A percentile compares a stretch with the other conserved stretches of the same genome.
These are phyloP conservation scores for Colletotrichum coccodes DNA, from an alignment of 2,329 filamentous ascomycete species.

Conservation along the genomic window DNA sequence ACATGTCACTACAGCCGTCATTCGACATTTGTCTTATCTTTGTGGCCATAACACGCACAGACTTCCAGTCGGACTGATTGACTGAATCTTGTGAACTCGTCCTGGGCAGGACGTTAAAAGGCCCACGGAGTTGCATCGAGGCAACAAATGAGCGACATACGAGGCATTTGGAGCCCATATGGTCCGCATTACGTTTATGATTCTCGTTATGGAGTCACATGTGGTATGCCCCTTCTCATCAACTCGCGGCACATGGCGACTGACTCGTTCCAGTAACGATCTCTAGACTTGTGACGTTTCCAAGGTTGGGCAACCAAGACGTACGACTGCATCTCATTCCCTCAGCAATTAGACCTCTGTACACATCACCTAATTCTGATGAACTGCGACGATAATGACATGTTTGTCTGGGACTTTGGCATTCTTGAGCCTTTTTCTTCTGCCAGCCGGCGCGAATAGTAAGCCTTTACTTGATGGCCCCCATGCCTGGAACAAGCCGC, in stretches of 20 bases:
- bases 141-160: constrained; percentile 18
- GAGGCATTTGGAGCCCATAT: not conserved
- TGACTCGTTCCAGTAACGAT: constrained; percentile 6
- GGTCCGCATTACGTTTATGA: constrained; percentile 7
- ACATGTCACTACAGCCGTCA: not conserved
- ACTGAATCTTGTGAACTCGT: constrained; percentile 32
- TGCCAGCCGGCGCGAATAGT: constrained; percentile 3
- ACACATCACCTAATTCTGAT: not conserved
- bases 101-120: constrained; percentile 49
- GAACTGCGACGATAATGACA: constrained; percentile 8
- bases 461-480: not conserved
- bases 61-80: not conserved
- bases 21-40: not conserved
- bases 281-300: constrained; percentile 15
- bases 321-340: constrained; percentile 7
- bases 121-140: constrained; percentile 33
- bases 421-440: not conserved
- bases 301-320: constrained; percentile 12
- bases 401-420: not conserved
- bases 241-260: not conserved
- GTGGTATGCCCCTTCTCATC: not conserved
- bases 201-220: constrained; percentile 4
- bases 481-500: not conserved
- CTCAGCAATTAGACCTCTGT: constrained; percentile 5
- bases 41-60: not conserved